Evolutionary conservation across 768 basidiomycete genomes (phyloP).

Genomic region (Xerocomellus chrysenteron): DNA sequence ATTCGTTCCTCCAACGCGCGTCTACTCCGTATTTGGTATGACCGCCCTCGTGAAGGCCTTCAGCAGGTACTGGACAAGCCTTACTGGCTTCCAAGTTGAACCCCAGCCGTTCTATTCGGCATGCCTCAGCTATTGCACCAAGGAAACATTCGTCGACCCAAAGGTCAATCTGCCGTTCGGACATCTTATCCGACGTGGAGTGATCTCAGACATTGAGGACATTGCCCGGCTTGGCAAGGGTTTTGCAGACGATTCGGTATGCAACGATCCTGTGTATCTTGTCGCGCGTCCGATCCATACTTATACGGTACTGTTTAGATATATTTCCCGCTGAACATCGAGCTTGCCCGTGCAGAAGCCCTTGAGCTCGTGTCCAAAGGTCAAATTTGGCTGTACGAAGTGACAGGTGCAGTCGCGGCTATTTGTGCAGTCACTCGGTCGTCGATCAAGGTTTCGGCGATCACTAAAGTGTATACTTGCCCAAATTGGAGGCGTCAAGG

Average conservation of each 20-base stretch:
- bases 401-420: slow-evolving; percentile 40
- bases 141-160: slow-evolving; percentile 34
- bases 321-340: slow-evolving; percentile 42
- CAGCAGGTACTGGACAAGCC: slow-evolving; percentile 41
- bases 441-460: slow-evolving; percentile 47
- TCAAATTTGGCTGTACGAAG: slow-evolving; percentile 55
- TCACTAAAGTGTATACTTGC: slow-evolving; percentile 59
- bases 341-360: slow-evolving; percentile 44
- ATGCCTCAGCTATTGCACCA: slow-evolving; percentile 44
- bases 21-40: slow-evolving; percentile 53
- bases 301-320: slow-evolving; percentile 33
- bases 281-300: neutral
- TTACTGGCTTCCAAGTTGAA: slow-evolving; percentile 39
- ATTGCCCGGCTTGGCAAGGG: slow-evolving; percentile 48
- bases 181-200: slow-evolving; percentile 41
- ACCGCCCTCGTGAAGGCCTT: slow-evolving; percentile 43
- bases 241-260: slow-evolving; percentile 53
- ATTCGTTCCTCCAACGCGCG: slow-evolving; percentile 42
- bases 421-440: slow-evolving; percentile 60
- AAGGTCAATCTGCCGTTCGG: slow-evolving; percentile 30
- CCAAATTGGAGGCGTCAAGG: slow-evolving; percentile 44
- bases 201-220: slow-evolving; percentile 35
- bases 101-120: slow-evolving; percentile 52
- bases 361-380: slow-evolving; percentile 45
- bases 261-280: slow-evolving; percentile 18